Conservation (phyloP, 306 rosid species). For the Sicyos edulis region DNA sequence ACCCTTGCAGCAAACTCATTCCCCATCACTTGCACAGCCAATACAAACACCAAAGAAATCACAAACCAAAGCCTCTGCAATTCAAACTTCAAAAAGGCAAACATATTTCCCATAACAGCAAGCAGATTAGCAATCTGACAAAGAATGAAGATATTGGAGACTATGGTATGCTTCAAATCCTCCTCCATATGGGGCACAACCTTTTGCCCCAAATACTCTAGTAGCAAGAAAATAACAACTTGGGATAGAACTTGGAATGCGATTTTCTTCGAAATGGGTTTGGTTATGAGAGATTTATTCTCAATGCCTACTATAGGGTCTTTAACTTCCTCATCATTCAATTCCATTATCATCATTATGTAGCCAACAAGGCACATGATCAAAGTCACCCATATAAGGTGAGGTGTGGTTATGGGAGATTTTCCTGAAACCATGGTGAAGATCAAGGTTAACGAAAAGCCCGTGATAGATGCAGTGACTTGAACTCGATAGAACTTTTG, state of each 20-base stretch:
- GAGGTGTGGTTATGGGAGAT: constrained; percentile 46
- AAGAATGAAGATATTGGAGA: constrained; percentile 45
- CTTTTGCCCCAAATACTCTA: constrained; percentile 31
- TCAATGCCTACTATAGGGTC: background rate
- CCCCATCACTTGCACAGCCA: constrained; percentile 37
- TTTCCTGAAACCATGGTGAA: constrained; percentile 40
- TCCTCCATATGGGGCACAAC: constrained; percentile 14
- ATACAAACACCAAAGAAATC: constrained; percentile 29
- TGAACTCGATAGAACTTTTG: constrained; percentile 53
- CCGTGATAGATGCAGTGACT: constrained; percentile 39
- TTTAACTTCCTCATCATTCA: constrained; percentile 21
- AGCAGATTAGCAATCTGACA: constrained; percentile 51
- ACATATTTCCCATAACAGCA: constrained; percentile 32
- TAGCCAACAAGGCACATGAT: constrained; percentile 39
- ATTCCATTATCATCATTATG: constrained; percentile 50
- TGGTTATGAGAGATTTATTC: constrained; percentile 24
- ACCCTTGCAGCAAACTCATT: constrained; percentile 32
- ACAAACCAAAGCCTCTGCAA: constrained; percentile 29
- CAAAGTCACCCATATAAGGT: constrained; percentile 51
- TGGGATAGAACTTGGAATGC: constrained; percentile 45
- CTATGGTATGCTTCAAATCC: constrained; percentile 35
- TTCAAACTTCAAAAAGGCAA: constrained; percentile 24
- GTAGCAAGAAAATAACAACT: constrained; percentile 29
- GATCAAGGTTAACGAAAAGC: constrained; percentile 32
- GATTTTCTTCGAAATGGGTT: constrained; percentile 29